A percentile compares a stretch with the other conserved stretches of the same genome.
Evolutionary conservation across 164 flowering plant genomes (phyloP).

Genomic region (Pachysandra terminalis): DNA sequence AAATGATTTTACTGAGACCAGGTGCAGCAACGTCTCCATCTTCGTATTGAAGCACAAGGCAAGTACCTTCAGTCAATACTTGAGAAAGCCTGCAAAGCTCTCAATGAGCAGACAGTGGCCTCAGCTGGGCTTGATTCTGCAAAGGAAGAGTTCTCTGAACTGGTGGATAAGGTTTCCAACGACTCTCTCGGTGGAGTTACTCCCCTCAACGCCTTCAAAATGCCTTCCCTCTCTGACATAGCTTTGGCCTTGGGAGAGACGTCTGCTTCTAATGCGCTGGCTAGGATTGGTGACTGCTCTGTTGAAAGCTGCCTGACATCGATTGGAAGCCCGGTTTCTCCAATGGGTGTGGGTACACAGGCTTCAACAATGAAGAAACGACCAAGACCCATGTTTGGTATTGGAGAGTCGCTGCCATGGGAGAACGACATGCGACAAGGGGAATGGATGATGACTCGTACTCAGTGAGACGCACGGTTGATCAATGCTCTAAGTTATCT

Average conservation of each 20-base stretch:
- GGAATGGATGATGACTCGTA: conserved; percentile 61
- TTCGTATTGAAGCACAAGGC: conserved; percentile 87
- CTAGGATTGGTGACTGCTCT: conserved; percentile 58
- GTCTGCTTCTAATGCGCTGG: conserved; percentile 28
- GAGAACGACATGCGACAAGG: conserved; percentile 43
- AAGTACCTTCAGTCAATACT: conserved; percentile 86
- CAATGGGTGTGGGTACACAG: conserved; percentile 35
- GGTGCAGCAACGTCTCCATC: conserved; percentile 89
- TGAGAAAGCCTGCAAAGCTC: conserved; percentile 84
- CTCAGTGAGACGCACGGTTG: conserved; percentile 27
- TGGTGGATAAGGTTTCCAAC: conserved; percentile 61
- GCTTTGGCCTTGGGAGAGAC: conserved; percentile 41
- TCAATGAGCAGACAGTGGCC: conserved; percentile 55
- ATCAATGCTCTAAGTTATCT: neutral
- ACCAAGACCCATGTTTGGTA: conserved; percentile 43
- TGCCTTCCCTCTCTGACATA: conserved; percentile 48
- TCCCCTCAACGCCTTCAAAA: conserved; percentile 35
- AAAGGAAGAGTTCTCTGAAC: conserved; percentile 72
- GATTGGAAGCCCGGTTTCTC: conserved; percentile 54
- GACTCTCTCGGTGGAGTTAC: conserved; percentile 33
- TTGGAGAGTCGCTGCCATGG: conserved; percentile 43
- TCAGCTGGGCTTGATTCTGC: conserved; percentile 74
- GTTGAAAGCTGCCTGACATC: conserved; percentile 74
- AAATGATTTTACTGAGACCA: conserved; percentile 13
- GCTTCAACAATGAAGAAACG: conserved; percentile 60